Evolutionary conservation across 257 asterid genomes (phyloP), one percentile per base, ranked within the genome.

Genomic region (Plantago elongata): DNA sequence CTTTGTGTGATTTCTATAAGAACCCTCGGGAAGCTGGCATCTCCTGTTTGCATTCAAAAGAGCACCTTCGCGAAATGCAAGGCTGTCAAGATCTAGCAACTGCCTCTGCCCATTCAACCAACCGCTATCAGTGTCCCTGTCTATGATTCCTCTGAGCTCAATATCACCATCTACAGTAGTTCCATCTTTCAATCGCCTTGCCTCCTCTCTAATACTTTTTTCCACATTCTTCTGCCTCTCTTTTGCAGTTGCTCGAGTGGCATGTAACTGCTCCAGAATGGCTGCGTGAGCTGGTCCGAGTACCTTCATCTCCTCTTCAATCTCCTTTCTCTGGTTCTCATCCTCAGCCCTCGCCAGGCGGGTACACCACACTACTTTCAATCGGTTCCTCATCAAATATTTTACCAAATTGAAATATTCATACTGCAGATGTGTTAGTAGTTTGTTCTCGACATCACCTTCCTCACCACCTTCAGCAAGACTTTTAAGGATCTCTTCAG

Each of bases 191-290:
- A 81, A 69, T 22, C 84, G 73, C 9, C 87, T 74, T 51, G 87
- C 87, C 78, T 81, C 87, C 65, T 78, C 84, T 66, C 84, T 76
- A 57, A 81, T 81, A 73, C 82, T 81, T 68, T 81, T 81, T 71
- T 78, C 84, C 78, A 81, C 51, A 51, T 54, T 76, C 75, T 69
- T 81, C 64, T 81, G 84, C 72, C 87, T 81, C 75, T 81, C 87
- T 54, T 78, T 81, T 5, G 84, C 82, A 68, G 87, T 75, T 5
- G 87, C 87, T 54, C 87, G 74, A 47, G 87, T 81, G 57, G 87
- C 84, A 60, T 81, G 84, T 77, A 81, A 71, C 62, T 81, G 87
- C 75, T 75, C 87, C 71, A 81, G 68, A 34, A 81, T 81, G 12
- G 84, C 84, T 65, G 61, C 66, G 66, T 78, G 84, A 62, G 71